Evolutionary conservation across 2,329 filamentous ascomycete genomes (phyloP), one percentile per base, ranked within the genome.

Genomic region (Colletotrichum shisoi): DNA sequence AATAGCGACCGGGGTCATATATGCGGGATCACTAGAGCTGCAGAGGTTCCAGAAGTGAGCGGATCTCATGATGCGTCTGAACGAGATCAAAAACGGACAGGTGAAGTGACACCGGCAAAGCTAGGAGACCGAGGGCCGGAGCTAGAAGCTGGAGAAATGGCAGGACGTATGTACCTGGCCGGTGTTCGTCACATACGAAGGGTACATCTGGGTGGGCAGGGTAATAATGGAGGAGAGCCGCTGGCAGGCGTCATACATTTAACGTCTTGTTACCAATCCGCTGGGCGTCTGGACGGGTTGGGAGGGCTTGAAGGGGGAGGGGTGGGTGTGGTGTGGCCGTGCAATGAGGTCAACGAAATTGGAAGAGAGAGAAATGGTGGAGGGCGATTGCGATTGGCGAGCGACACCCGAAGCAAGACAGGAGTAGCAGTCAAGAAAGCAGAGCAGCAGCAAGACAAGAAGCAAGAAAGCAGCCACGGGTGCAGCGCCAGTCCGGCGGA

Each of bases 301-400:
- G 64, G 64, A 64, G 64, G 64, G 31, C 31, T 34, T 34, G 31
- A 34, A 34, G 31, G 31, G 31, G 31, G 31, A 9, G 31, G 5
- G 31, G 31, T 7, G 7, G 31, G 56, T 62, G 57, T 51, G 66
- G 66, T 69, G 67, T 62, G 63, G 67, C 62, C 62, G 53, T 63
- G 63, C 63, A 56, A 69, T 68, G 67, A 68, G 63, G 67, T 68
- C 63, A 69, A 68, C 51, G 67, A 69, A 69, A 66, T 66, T 54
- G 8, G 27, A 44, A 45, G 48, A 37, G 19, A 59, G 44, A 37
- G 44, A 37, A 49, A n/a, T 21, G 31, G 44, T 12, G 21, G 45
- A 13, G 31, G 37, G 34, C 34, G 19, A n/a, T n/a, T 40, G 34
- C 34, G 52, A 27, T 53, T 53, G 49, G 49, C 27, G 31, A 52